phyloP scores from a whole-genome alignment of 2,329 filamentous ascomycete species.

The Alternaria panax region DNA sequence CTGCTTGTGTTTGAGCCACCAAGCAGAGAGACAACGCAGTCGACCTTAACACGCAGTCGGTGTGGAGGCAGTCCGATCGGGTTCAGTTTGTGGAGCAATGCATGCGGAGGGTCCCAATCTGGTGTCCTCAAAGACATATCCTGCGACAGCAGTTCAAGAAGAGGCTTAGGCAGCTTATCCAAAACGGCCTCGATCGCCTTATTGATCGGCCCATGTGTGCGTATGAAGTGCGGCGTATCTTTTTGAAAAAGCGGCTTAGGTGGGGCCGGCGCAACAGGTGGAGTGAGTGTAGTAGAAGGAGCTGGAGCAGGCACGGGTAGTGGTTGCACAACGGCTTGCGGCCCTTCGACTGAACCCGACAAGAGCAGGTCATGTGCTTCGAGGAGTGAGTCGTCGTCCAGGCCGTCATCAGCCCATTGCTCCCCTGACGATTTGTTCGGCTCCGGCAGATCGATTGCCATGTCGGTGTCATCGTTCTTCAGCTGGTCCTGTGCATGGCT shows the following conservation, averaged over 20 bases:
- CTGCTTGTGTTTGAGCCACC: conserved; percentile 39
- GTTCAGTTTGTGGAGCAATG: conserved; percentile 43
- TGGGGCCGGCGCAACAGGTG: background rate
- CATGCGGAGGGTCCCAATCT: conserved; percentile 35
- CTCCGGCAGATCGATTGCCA: conserved; percentile 22
- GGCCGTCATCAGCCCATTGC: conserved; percentile 37
- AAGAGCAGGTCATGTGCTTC: conserved; percentile 38
- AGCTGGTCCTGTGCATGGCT: conserved; percentile 47
- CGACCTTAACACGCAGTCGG: conserved; percentile 44
- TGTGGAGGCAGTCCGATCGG: conserved; percentile 43
- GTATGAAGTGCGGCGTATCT: conserved; percentile 32
- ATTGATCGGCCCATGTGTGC: conserved; percentile 43
- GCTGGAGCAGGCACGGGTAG: background rate
- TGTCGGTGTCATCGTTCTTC: conserved; percentile 33
- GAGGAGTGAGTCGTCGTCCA: conserved; percentile 45
- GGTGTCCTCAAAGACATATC: conserved; percentile 30
- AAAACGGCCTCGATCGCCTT: conserved; percentile 35
- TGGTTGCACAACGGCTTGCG: too few relatives aligned
- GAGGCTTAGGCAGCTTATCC: conserved; percentile 33
- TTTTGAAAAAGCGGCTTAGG: conserved; percentile 7
- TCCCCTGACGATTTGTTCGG: conserved; percentile 16
- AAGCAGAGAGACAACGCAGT: conserved; percentile 40
- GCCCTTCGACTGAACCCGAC: conserved; percentile 34
- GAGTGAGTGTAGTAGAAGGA: too few relatives aligned
- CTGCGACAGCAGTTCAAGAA: conserved; percentile 44